Evolutionary conservation across 768 basidiomycete genomes (phyloP).

Genomic region (Lactarius vividus): DNA sequence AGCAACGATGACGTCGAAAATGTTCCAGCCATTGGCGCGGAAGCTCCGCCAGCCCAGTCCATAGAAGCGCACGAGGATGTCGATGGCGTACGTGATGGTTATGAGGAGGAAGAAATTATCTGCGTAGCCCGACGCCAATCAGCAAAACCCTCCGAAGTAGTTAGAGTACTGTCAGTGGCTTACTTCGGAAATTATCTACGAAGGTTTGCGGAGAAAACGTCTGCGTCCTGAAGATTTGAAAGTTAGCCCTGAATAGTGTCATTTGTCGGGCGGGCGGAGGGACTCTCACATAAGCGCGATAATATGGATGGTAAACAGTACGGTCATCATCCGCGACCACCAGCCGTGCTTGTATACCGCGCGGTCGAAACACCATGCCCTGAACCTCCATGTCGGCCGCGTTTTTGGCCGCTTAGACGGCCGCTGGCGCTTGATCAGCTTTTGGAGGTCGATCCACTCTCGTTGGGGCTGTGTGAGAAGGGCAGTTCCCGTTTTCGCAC

Average conservation of each 20-base stretch:
- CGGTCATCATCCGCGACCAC: constrained; percentile 82
- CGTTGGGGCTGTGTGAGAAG: constrained; percentile 82
- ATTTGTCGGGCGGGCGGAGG: background rate
- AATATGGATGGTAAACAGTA: constrained; percentile 79
- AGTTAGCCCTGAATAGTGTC: background rate
- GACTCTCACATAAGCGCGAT: constrained; percentile 70
- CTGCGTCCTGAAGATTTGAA: constrained; percentile 61
- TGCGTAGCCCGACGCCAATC: constrained; percentile 33
- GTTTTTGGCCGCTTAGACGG: constrained; percentile 78
- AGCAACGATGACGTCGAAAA: constrained; percentile 83
- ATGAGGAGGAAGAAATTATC: constrained; percentile 76
- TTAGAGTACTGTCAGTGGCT: constrained; percentile 27
- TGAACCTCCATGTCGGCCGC: constrained; percentile 51
- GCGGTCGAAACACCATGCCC: constrained; percentile 89
- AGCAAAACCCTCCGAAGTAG: background rate
- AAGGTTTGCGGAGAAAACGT: constrained; percentile 55
- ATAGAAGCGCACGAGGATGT: constrained; percentile 72
- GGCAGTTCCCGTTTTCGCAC: constrained; percentile 80
- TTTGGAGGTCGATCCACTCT: constrained; percentile 93
- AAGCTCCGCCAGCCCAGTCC: constrained; percentile 86
- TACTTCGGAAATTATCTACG: constrained; percentile 60
- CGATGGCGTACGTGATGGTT: constrained; percentile 69
- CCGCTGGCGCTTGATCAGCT: constrained; percentile 79
- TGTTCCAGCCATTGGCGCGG: constrained; percentile 89
- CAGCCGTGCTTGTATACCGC: constrained; percentile 91